Evolutionary conservation across 352 stramenopile genomes (phyloP), one percentile per base, ranked within the genome.

Genomic region (Phytophthora litchii): DNA sequence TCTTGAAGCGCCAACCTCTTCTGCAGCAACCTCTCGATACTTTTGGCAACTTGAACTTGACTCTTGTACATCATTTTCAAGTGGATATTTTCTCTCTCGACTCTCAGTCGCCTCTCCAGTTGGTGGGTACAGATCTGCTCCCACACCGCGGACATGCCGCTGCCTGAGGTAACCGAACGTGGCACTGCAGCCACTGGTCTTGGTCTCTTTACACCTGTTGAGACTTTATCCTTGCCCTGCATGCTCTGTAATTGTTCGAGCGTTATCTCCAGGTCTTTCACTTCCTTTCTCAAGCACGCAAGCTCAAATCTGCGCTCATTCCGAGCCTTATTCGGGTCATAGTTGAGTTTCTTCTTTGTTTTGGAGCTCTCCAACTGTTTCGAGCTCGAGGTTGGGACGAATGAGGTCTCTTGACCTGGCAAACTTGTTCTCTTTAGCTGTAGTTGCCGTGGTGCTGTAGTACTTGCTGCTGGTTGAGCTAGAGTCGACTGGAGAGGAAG

Each of bases 11-110:
- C 41, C 19, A 53, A 37, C 27, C 61, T 43, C 25, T 72, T 74
- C 3, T 65, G 47, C 8, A 74, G 44, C 31, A 72, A 25, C n/a
- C 52, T 71, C 47, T 74, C 55, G 37, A 74, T 60, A 13, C 44
- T 61, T 31, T 64, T 72, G 8, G 63, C 67, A 14, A 72, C 54
- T 27, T 72, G 66, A 35, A 42, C 43, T 49, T 74, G 64, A 3
- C 54, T 66, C 23, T 72, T 59, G n/a, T 70, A 68, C 57, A 72
- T 65, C 36, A 66, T 64, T 51, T 75, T 78, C n/a, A 78, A 64
- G 9, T 65, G 60, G 17, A 70, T 61, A 52, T 78, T 78, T 25
- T 78, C 69, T 12, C 61, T 41, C 52, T 78, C 64, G 16, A 60
- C 53, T 12, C 53, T 46, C 17, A 65, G 20, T 21, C 60, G 44